These are phyloP conservation scores for Dictyostelium capitatum DNA, from an alignment of 78 protist species.

Conservation along the genomic window DNA sequence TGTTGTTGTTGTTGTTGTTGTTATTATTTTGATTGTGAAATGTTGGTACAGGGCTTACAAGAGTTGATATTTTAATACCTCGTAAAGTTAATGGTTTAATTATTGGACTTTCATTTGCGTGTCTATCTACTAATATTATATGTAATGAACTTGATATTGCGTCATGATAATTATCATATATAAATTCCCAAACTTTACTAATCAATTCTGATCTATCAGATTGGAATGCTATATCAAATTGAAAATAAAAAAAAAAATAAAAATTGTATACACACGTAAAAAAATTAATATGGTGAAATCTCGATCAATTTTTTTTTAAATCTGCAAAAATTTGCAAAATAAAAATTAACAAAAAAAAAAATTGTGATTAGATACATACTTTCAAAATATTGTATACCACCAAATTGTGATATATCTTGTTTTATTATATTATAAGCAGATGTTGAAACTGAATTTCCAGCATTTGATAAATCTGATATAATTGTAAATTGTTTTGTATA, in stretches of 20 bases:
- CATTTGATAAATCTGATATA: conserved; percentile 22
- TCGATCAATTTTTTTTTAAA: neutral
- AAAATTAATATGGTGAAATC: no score
- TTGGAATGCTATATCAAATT: neutral
- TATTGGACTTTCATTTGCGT: conserved; percentile 41
- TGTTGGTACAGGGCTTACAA: conserved; percentile 27
- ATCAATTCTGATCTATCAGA: conserved; percentile 37
- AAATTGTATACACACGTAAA: neutral
- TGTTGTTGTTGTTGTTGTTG: neutral
- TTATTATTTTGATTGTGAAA: neutral
- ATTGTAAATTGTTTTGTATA: neutral
- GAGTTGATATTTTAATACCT: conserved; percentile 42
- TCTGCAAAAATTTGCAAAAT: no score
- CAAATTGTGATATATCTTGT: conserved; percentile 24
- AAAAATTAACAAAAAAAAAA: neutral
- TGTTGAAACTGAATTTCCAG: neutral
- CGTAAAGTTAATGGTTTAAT: conserved; percentile 24
- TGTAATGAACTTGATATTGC: conserved; percentile 29
- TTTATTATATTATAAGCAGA: neutral
- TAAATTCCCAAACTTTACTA: conserved; percentile 61
- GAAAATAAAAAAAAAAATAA: neutral
- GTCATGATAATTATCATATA: conserved; percentile 32
- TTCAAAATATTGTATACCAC: conserved; percentile 38
- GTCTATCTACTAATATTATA: conserved; percentile 46
- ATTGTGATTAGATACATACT: neutral